Base-by-base conservation (phyloP, 139 green algal species). In the Chlorella ohadii region DNA sequence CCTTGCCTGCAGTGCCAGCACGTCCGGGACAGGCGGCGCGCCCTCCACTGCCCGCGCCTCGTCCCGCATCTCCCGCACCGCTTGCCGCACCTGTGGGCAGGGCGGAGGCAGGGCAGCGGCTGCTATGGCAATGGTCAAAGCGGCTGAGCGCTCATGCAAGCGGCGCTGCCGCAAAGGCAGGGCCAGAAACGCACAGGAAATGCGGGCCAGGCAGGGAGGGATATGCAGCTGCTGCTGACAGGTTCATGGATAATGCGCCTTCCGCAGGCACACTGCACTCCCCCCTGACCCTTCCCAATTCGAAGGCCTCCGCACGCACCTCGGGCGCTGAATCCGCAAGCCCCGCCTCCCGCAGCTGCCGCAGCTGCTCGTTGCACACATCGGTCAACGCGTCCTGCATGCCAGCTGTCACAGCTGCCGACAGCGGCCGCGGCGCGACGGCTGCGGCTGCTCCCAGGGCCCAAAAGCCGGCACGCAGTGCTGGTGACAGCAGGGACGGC, bases 311-410 rank as follows among this genome's bases (percentile, higher is more conserved):
- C 36, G 86, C 81, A 13, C 82, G 13, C 11, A 75, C 84, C 74
- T 91, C 75, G 28, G 89, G 44, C 41, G 51, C 84, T 38, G 77
- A 39, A 12, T 88, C 59, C n/a, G 84, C 68, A 4, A 86, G 56
- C 6, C 86, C 86, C 33, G 68, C 82, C 28, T 89, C 89, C 31
- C 88, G 74, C 59, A 95, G 22, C 33, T 83, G 57, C 34, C 91
- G 38, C 57, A 95, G 87, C 77, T 93, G 85, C 55, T 93, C 92
- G 33, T 93, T 95, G 86, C 90, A 93, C 34, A 88, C 79, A 39
- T 94, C 92, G 19, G 74, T 87, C 41, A 94, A 74, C 7, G 85
- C 88, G 2, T 94, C 92, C 55, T 92, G 88, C 28, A 92, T 65
- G 0, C 84, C 92, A 0, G 83, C 91, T 59, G 79, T 36, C 27